Conservation (phyloP, 495 filamentous ascomycete species). For the Neurospora sp. region DNA sequence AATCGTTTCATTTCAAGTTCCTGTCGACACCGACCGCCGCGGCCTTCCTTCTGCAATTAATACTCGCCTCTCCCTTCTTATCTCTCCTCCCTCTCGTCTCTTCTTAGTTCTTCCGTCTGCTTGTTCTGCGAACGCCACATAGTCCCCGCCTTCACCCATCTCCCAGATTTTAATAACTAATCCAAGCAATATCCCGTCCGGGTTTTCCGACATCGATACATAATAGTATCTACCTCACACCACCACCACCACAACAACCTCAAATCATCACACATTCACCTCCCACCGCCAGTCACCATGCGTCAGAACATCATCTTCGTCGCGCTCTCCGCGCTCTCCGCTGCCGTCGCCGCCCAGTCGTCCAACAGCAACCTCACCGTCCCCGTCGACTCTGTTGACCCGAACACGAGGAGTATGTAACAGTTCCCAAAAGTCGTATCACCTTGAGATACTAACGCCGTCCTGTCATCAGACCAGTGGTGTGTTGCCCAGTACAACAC, state of each 20-base stretch:
- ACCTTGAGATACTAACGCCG: background rate
- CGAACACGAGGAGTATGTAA: conserved; percentile 10
- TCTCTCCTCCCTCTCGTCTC: conserved; percentile 2
- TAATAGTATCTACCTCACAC: background rate
- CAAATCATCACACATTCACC: background rate
- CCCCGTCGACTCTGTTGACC: conserved; percentile 11
- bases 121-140: background rate
- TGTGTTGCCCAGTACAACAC: conserved; percentile 26
- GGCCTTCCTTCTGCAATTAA: background rate
- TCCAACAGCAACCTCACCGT: conserved; percentile 23
- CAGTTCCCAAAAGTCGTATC: background rate
- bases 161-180: background rate
- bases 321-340: conserved; percentile 22
- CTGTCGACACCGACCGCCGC: background rate
- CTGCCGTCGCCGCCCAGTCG: conserved; percentile 16
- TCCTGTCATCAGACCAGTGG: conserved; percentile 16
- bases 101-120: background rate
- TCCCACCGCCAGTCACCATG: conserved; percentile 14
- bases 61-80: conserved; percentile 1
- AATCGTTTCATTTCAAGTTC: background rate
- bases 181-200: background rate
- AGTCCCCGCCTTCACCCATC: background rate
- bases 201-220: background rate
- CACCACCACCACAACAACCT: background rate
- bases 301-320: conserved; percentile 17